Evolutionary conservation across 2,329 filamentous ascomycete species (phyloP), one percentile per base, ranked within the genome.

Genomic region (Apiospora rasikravindrae): DNA sequence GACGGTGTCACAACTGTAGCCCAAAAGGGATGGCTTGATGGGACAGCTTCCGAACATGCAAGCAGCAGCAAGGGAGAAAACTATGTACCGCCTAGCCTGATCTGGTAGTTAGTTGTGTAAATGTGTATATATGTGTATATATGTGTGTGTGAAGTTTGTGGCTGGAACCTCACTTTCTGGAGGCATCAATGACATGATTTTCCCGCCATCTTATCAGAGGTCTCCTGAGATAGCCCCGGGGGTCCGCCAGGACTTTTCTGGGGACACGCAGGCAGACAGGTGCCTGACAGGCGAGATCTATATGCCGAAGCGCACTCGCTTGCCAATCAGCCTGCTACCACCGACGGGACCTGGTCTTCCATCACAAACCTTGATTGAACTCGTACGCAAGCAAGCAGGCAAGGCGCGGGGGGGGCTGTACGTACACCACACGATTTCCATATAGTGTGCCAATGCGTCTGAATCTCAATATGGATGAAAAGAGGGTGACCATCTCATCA

Each of bases 391-490:
- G 19, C 8, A 10, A 40, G 29, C 33, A 13, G 19, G 57, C 33
- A 40, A 37, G 14, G 24, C 29, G 24, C n/a, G n/a, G n/a, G 49
- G 26, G 29, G 19, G 7, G 1, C 2, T 10, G 16, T 29, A 61
- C 53, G 11, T 19, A 37, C n/a, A n/a, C n/a, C n/a, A 61, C n/a
- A 13, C 29, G 53, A 37, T n/a, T 10, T 16, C 29, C 29, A 61
- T 61, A 22, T 61, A 33, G 53, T 61, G 29, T 61, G 53, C 16
- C 37, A 22, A 61, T n/a, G 53, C 53, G 7, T 40, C 57, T 40
- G 57, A 33, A 64, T 64, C 57, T 40, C 57, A 64, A 64, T 64
- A 64, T 64, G 33, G 57, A 64, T 64, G 57, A 64, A 40, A 64
- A 64, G 33, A 64, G 57, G 33, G 57, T 40, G 29, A 19, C 10